Percentiles rank a stretch among this genome's conserved stretches.
Evolutionary conservation across 2,329 filamentous ascomycete species (phyloP).

Genomic region (Phyllosticta citriasiana): DNA sequence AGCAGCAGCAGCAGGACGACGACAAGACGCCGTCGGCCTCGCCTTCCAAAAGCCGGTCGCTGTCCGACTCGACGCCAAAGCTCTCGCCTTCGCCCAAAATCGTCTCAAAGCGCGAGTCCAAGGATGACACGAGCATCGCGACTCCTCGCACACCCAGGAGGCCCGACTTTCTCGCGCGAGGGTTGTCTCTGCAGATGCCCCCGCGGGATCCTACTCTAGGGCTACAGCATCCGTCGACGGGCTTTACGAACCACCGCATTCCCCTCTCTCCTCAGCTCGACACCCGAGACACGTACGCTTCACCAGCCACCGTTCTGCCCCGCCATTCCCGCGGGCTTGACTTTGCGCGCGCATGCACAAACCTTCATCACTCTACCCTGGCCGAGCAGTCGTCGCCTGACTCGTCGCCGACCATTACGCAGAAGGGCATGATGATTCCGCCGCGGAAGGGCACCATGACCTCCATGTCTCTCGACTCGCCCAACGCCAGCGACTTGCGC

Average conservation of each 20-base stretch:
- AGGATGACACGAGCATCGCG: constrained; percentile 36
- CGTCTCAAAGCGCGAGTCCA: constrained; percentile 26
- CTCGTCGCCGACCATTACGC: constrained; percentile 76
- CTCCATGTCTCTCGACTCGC: constrained; percentile 47
- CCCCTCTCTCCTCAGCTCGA: constrained; percentile 83
- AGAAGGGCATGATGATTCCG: constrained; percentile 53
- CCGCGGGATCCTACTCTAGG: constrained; percentile 33
- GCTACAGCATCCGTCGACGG: constrained; percentile 35
- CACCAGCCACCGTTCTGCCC: constrained; percentile 78
- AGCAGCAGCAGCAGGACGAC: neutral
- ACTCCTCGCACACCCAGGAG: constrained; percentile 55
- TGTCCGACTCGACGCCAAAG: constrained; percentile 34
- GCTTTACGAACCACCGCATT: constrained; percentile 43
- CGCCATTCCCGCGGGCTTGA: constrained; percentile 83
- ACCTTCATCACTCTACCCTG: constrained; percentile 88
- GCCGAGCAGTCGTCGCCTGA: constrained; percentile 82
- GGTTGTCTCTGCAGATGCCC: constrained; percentile 62
- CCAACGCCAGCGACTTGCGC: constrained; percentile 49
- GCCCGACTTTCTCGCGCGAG: constrained; percentile 51
- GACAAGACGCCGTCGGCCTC: constrained; percentile 25
- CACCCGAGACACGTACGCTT: constrained; percentile 73
- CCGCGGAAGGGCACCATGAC: constrained; percentile 38
- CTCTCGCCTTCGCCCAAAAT: constrained; percentile 38
- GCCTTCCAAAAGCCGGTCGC: constrained; percentile 32
- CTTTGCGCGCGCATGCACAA: constrained; percentile 87